Conservation (phyloP, 495 filamentous ascomycete species). For the Antarctomyces pellizariae region DNA sequence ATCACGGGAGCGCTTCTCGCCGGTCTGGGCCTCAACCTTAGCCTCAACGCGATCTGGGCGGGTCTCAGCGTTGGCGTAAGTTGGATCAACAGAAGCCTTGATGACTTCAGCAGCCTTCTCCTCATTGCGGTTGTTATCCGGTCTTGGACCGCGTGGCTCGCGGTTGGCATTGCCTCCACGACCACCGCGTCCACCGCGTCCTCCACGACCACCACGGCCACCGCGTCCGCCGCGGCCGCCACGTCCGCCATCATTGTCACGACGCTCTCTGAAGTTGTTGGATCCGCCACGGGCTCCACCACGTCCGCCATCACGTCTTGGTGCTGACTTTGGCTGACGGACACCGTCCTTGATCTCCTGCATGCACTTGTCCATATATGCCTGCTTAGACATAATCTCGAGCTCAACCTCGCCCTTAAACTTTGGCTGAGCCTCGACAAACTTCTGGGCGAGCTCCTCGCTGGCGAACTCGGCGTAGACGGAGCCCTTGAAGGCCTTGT, state of each 20-base stretch:
- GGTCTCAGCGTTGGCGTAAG: conserved; percentile 9
- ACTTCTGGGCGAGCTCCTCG: conserved; percentile 50
- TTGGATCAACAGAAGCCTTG: background rate
- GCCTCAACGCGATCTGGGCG: conserved; percentile 8
- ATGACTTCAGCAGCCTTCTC: conserved; percentile 10
- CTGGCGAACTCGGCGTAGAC: conserved; percentile 79
- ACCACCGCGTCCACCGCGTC: conserved; percentile 13
- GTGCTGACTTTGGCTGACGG: conserved; percentile 24
- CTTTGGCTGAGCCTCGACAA: conserved; percentile 55
- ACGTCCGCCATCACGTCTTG: conserved; percentile 8
- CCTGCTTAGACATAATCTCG: conserved; percentile 59
- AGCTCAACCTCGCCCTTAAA: conserved; percentile 54
- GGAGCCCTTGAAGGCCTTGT: conserved; percentile 67
- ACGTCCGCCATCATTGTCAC: conserved; percentile 15
- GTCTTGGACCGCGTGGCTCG: conserved; percentile 6
- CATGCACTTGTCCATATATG: conserved; percentile 62
- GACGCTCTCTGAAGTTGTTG: conserved; percentile 7
- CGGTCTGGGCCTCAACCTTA: conserved; percentile 14
- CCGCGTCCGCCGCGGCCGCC: conserved; percentile 13
- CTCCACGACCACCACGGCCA: conserved; percentile 8
- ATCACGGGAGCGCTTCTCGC: conserved; percentile 11
- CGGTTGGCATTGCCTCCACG: conserved; percentile 15
- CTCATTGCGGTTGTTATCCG: conserved; percentile 13
- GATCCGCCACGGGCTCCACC: conserved; percentile 9
- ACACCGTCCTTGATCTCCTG: conserved; percentile 51